Percentiles rank a stretch among this genome's conserved stretches.
Conservation (phyloP, 73 alveolate genomes). For the Effrenium voratum region DNA sequence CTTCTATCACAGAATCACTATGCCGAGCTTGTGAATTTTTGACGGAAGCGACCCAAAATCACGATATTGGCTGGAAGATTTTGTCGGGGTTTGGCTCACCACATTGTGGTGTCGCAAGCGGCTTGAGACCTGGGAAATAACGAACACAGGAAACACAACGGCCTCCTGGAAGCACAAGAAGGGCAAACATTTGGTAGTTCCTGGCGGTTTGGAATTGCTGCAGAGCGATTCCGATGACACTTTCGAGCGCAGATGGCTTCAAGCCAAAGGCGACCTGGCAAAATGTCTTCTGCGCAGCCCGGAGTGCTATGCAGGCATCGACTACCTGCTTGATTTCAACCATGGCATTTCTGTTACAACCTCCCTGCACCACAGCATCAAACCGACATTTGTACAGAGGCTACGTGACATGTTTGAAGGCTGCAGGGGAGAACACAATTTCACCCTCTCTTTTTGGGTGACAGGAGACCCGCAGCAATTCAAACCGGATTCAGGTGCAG, state of each 20-base stretch:
- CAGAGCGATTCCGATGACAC: not conserved
- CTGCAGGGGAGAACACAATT: not conserved
- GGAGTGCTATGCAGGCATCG: not conserved
- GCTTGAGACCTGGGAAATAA: not conserved
- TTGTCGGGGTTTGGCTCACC: not conserved
- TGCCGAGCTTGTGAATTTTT: conserved; percentile 25
- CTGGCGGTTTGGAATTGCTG: not conserved
- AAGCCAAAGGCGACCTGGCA: not conserved
- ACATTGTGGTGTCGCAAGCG: not conserved
- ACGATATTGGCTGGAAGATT: conserved; percentile 1
- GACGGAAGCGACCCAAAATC: not conserved
- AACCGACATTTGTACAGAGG: not conserved
- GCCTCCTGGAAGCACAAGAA: not conserved
- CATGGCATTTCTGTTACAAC: not conserved
- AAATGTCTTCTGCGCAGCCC: conserved; percentile 28
- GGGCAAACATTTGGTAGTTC: not conserved
- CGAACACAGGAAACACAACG: not conserved
- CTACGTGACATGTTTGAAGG: not conserved
- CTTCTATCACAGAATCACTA: not conserved
- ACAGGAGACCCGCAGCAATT: not conserved
- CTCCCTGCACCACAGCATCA: not conserved
- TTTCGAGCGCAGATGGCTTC: conserved; percentile 4
- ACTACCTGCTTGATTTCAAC: conserved; percentile 19
- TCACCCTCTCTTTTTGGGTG: conserved; percentile 14
- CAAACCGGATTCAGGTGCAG: not conserved